Conservation (phyloP, 2,329 filamentous ascomycete genomes). For the Talaromyces sp. region DNA sequence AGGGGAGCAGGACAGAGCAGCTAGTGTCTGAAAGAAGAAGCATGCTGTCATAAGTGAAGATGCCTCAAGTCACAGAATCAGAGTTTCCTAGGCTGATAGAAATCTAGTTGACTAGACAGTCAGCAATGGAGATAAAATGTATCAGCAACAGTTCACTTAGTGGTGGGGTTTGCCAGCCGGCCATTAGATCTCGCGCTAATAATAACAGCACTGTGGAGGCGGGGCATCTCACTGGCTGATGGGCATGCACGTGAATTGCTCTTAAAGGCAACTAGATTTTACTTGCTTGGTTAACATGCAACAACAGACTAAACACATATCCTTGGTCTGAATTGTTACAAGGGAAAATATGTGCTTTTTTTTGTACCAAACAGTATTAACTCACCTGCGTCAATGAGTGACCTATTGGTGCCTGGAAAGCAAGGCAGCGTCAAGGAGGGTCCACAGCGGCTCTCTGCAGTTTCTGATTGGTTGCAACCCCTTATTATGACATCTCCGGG, state of each 20-base stretch:
- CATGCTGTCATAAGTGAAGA: neutral
- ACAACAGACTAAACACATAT: no score
- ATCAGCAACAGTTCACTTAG: no score
- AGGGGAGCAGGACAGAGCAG: neutral
- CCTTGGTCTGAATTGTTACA: no score
- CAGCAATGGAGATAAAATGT: neutral
- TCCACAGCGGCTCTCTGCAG: neutral
- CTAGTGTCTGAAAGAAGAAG: neutral
- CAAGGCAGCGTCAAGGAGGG: neutral
- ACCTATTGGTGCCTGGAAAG: neutral
- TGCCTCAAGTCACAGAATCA: neutral
- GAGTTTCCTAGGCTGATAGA: neutral
- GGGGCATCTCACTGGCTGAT: constrained; percentile 3
- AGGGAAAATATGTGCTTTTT: no score
- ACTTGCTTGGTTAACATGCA: no score
- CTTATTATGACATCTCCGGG: neutral
- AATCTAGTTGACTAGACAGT: neutral
- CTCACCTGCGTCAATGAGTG: neutral
- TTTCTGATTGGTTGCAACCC: neutral
- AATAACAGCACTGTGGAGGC: neutral
- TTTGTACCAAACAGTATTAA: neutral
- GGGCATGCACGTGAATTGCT: neutral
- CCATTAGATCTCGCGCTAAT: neutral
- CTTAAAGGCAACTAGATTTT: neutral
- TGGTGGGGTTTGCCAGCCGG: neutral